Conservation (phyloP, 2,329 filamentous ascomycete species). For the Pyrenochaeta sp. region DNA sequence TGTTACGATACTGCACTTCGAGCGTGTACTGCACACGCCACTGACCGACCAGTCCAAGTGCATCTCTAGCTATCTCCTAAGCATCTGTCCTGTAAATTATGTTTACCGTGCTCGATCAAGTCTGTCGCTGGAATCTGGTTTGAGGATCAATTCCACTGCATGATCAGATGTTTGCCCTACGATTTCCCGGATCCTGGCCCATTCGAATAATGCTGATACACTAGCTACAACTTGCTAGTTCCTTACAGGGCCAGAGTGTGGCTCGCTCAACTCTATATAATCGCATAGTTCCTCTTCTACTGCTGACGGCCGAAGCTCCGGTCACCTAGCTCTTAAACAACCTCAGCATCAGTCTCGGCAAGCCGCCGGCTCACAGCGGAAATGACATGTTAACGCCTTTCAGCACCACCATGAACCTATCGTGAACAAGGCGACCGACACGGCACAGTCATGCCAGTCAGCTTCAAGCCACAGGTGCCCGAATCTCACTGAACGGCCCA, state of each 20-base stretch:
- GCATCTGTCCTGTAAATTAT: neutral
- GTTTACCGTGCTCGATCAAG: too few species aligned
- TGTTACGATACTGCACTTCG: slow-evolving; percentile 18
- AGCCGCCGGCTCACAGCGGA: slow-evolving; percentile 29
- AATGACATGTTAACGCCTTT: slow-evolving; percentile 4
- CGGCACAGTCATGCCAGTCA: slow-evolving; percentile 7
- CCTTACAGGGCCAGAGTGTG: neutral
- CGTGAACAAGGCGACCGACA: slow-evolving; percentile 17
- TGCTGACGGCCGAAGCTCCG: neutral
- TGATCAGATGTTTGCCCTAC: neutral
- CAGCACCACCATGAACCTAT: slow-evolving; percentile 11
- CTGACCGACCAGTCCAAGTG: neutral
- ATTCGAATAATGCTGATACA: neutral
- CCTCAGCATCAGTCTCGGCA: slow-evolving; percentile 12
- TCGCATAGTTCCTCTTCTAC: neutral
- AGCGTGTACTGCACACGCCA: neutral
- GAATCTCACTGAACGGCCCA: slow-evolving; percentile 12
- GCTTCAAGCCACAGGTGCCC: slow-evolving; percentile 1
- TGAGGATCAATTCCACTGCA: neutral
- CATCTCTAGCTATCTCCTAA: neutral
- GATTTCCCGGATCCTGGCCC: neutral
- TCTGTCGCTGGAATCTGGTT: neutral
- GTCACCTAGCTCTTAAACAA: neutral
- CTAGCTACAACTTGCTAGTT: neutral
- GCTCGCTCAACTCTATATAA: neutral